Percentiles rank a stretch among this genome's conserved stretches.
These are phyloP conservation scores for Stylonectria norvegica DNA, from an alignment of 2,329 filamentous ascomycete species.

Conservation along the genomic window DNA sequence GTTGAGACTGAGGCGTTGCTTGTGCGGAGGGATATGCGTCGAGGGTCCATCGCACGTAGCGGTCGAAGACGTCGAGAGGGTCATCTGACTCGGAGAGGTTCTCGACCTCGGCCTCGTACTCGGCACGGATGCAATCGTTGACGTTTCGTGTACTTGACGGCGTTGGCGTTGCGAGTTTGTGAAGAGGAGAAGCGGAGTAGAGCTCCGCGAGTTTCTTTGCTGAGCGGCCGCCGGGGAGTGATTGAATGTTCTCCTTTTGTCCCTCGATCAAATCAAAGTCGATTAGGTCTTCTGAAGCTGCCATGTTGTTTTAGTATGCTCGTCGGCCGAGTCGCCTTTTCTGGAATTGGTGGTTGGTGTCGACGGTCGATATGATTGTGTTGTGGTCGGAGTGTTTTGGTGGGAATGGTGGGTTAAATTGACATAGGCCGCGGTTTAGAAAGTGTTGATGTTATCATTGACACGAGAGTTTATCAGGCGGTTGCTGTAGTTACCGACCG, in stretches of 20 bases:
- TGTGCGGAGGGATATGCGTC: conserved; percentile 93
- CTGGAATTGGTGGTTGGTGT: conserved; percentile 3
- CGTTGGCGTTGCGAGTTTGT: conserved; percentile 58
- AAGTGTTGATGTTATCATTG: conserved; percentile 21
- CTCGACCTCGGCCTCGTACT: conserved; percentile 81
- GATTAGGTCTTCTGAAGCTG: conserved; percentile 52
- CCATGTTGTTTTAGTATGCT: conserved; percentile 40
- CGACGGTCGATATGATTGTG: conserved; percentile 8
- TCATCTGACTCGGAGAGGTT: conserved; percentile 85
- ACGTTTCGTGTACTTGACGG: conserved; percentile 71
- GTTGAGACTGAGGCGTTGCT: conserved; percentile 85
- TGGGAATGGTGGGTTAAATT: conserved; percentile 4
- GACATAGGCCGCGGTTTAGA: conserved; percentile 4
- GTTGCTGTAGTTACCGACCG: conserved; percentile 29
- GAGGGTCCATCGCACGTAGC: conserved; percentile 95
- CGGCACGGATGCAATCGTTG: conserved; percentile 74
- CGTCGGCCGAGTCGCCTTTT: conserved; percentile 9
- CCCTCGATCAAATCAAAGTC: conserved; percentile 91
- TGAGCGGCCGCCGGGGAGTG: conserved; percentile 80
- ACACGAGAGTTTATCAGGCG: conserved; percentile 1
- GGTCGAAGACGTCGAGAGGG: conserved; percentile 90
- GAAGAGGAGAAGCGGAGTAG: conserved; percentile 65
- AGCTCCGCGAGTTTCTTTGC: conserved; percentile 83
- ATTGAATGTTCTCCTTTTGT: conserved; percentile 98
- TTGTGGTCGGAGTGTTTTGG: conserved; percentile 6